Evolutionary conservation across 306 rosid genomes (phyloP), one percentile per base, ranked within the genome.

Genomic region (Acmispon strigosus): DNA sequence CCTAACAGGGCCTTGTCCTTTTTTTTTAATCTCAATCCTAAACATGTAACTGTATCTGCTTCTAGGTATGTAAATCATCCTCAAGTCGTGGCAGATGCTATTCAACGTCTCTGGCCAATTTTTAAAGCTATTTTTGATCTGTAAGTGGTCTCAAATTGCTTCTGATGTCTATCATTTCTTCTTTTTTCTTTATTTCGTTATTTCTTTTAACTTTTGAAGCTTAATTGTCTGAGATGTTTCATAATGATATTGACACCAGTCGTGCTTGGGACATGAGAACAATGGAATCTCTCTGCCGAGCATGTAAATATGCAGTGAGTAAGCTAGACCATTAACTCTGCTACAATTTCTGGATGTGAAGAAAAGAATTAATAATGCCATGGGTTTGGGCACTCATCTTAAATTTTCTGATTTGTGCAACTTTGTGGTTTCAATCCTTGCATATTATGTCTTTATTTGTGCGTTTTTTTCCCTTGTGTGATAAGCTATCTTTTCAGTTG

Each of bases 261-360:
- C 97, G 99, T 71, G 99, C 99, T 73, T 95, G 99, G 99, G 99
- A 95, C 88, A 84, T 95, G 96, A 84, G 91, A 78, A 95, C 99
- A 61, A 95, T 95, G 99, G 99, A 95, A 82, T 95, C 97, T 81
- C 89, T 95, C 57, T 95, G 97, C 88, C 91, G 99, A 75, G 96
- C 99, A 45, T 95, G 99, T 84, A 95, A 95, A 95, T 91, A 95
- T 56, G 99, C 99, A 17, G 98, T 92, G 79, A 82, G 97, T 91
- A 78, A 53, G 66, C 78, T 74, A 58, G 47, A 70, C 62, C 47
- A 20, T 74, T 56, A 27, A 75, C 51, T 55, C 39, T 20, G 54
- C 51, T 72, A 50, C 37, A 62, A 36, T 68, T 68, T 34, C 22
- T 16, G 24, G 20, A 34, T 84, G 24, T 70, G 45, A 70, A 42